Base-by-base conservation (phyloP, 495 filamentous ascomycete species). In the Amphirosellinia nigrospora region DNA sequence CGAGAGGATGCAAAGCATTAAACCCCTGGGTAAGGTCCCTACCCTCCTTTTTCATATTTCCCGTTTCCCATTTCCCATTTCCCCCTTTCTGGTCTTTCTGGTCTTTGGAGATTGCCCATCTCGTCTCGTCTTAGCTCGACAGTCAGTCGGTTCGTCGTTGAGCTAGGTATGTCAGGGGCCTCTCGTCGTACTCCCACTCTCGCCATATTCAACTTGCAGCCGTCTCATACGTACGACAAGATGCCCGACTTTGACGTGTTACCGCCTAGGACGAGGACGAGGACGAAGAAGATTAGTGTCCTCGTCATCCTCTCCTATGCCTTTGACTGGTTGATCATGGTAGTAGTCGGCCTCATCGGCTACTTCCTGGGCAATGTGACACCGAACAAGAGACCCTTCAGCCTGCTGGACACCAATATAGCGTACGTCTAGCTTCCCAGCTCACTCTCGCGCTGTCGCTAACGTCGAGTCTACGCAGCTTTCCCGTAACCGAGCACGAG, bases 401-500 rank as follows among this genome's bases (percentile, higher is more conserved):
- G 79, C 48, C 77, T 85, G 62, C 65, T 78, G 56, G 82, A 88
- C 58, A 77, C 74, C 60, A 79, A 84, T 64, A 82, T 81, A 48
- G 79, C 81, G 80, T 86, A 78, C 52, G 83, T 78, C 3, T 19
- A n/a, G 52, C 52, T 32, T 1, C 3, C 30, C 16, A 66, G 70
- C n/a, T 19, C 11, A 19, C 38, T 67, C 52, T 21, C n/a, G 43
- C 26, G 11, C 26, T 41, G n/a, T 28, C 39, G 38, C 38, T 59
- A 16, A 41, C 28, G 32, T 73, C 77, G 80, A 32, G 81, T 86
- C 46, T 82, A 87, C 70, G 86, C 62, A 86, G 83, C 36, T 96
- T 94, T 69, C 93, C 93, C 13, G 93, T 87, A 72, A 90, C 91
- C 68, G 85, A 82, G 0, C 82, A 92, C 30, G 93, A 96, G 78